A percentile compares a stretch with the other conserved stretches of the same genome.
Conservation (phyloP, 2,329 filamentous ascomycete species). For the Cercospora canescens region DNA sequence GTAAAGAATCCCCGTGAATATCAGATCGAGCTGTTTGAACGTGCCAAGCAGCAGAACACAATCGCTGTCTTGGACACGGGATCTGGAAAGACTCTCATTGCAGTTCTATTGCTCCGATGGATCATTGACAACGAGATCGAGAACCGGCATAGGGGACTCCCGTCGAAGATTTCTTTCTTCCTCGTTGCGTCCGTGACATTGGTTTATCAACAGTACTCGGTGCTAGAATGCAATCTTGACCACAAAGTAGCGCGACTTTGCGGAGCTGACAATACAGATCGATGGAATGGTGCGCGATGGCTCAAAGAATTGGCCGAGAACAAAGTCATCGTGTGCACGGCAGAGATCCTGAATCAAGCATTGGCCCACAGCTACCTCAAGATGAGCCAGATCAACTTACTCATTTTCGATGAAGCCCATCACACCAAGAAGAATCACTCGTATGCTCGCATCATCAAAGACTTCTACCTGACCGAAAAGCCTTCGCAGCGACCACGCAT, state of each 20-base stretch:
- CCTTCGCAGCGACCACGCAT: conserved; percentile 65
- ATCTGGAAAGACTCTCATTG: conserved; percentile 95
- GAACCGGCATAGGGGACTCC: conserved; percentile 60
- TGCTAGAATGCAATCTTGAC: conserved; percentile 78
- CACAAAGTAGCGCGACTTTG: conserved; percentile 73
- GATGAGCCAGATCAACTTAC: conserved; percentile 81
- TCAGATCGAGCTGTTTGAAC: conserved; percentile 87
- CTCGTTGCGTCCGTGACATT: conserved; percentile 83
- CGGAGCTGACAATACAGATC: conserved; percentile 64
- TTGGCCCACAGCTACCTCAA: conserved; percentile 75
- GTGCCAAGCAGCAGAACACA: conserved; percentile 78
- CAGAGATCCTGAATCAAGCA: conserved; percentile 78
- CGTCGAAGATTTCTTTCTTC: conserved; percentile 76
- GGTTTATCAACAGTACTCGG: conserved; percentile 84
- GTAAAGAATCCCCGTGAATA: conserved; percentile 84
- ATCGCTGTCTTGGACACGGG: conserved; percentile 96
- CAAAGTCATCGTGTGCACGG: conserved; percentile 90
- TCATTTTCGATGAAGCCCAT: conserved; percentile 95
- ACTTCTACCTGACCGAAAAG: conserved; percentile 67
- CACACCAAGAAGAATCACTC: conserved; percentile 93
- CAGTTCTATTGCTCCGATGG: conserved; percentile 78
- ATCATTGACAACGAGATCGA: conserved; percentile 76
- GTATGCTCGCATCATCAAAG: conserved; percentile 86
- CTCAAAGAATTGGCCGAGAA: conserved; percentile 59
- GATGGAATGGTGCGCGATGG: conserved; percentile 65